A percentile compares a stretch with the other conserved stretches of the same genome.
Evolutionary conservation across 768 basidiomycete species (phyloP).

Genomic region (Cyclocybe cylindracea): DNA sequence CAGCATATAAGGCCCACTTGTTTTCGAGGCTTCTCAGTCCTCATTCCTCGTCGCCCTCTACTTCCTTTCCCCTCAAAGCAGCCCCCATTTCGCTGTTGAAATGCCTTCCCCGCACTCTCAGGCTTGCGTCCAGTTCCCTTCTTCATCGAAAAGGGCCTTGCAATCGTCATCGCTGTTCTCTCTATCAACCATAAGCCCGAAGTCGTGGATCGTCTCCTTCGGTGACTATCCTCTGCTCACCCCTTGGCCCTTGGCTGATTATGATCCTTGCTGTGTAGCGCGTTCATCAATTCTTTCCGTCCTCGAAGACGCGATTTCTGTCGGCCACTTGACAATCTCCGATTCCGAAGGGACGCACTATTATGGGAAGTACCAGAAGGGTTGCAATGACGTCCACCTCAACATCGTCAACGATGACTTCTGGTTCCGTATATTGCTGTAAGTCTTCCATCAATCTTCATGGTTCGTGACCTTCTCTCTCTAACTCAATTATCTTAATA

Average conservation of each 20-base stretch:
- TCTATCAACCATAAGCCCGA: conserved; percentile 44
- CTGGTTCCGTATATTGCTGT: conserved; percentile 69
- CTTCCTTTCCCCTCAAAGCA: conserved; percentile 7
- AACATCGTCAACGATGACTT: conserved; percentile 61
- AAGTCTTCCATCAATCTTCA: conserved; percentile 26
- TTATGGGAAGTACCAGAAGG: conserved; percentile 59
- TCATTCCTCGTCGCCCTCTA: conserved; percentile 19
- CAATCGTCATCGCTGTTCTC: conserved; percentile 46
- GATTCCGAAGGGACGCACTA: conserved; percentile 61
- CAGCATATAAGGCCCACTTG: conserved; percentile 36
- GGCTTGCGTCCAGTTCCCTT: conserved; percentile 43
- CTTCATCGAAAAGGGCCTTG: conserved; percentile 41
- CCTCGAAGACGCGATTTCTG: conserved; percentile 56
- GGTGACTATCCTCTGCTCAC: conserved; percentile 30
- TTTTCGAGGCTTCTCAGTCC: conserved; percentile 28
- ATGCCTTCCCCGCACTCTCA: conserved; percentile 40
- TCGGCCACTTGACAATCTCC: conserved; percentile 61
- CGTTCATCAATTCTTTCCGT: conserved; percentile 61
- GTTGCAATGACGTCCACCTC: conserved; percentile 61
- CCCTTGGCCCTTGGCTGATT: conserved; percentile 2
- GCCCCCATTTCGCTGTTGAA: conserved; percentile 8
- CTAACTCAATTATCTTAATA: conserved; percentile 28
- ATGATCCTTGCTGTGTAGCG: conserved; percentile 36
- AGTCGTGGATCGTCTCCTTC: conserved; percentile 50
- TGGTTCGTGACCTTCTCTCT: conserved; percentile 4